Percentiles rank a stretch among this genome's conserved stretches.
Evolutionary conservation across 2,329 filamentous ascomycete species (phyloP).

Genomic region (Monosporascus sp.): DNA sequence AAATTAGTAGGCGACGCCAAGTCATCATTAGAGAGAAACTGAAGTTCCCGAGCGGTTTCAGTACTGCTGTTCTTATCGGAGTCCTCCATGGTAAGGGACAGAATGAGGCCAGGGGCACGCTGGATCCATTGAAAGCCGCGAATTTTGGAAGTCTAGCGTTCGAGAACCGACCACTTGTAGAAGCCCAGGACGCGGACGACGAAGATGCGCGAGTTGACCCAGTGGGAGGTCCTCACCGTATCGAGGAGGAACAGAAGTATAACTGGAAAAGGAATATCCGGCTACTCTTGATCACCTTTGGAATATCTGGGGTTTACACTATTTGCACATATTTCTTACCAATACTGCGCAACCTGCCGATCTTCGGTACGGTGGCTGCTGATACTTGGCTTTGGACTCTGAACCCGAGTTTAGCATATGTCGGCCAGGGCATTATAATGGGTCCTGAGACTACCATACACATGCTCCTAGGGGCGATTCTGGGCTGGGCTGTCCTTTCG

Average conservation of each 20-base stretch:
- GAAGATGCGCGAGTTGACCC: constrained; percentile 12
- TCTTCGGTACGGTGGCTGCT: constrained; percentile 73
- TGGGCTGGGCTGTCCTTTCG: constrained; percentile 89
- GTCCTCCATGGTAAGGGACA: constrained; percentile 69
- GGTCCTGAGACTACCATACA: constrained; percentile 90
- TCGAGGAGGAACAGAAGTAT: constrained; percentile 31
- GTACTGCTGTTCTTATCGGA: constrained; percentile 87
- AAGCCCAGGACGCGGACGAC: constrained; percentile 12
- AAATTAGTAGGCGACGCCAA: constrained; percentile 58
- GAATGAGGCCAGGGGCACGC: constrained; percentile 22
- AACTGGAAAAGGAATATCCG: constrained; percentile 46
- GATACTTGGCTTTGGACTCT: constrained; percentile 88
- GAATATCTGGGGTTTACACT: constrained; percentile 62
- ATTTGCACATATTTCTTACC: constrained; percentile 88
- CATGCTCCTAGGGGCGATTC: constrained; percentile 83
- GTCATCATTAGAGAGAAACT: constrained; percentile 90
- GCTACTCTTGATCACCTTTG: constrained; percentile 52
- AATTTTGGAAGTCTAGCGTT: constrained; percentile 29
- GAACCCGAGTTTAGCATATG: constrained; percentile 94
- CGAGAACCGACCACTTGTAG: constrained; percentile 25
- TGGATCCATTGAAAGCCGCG: constrained; percentile 24
- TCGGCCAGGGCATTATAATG: constrained; percentile 98
- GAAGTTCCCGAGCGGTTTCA: constrained; percentile 92
- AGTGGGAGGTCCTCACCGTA: constrained; percentile 18
- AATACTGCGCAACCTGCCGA: constrained; percentile 74